Evolutionary conservation across 768 basidiomycete species (phyloP), one percentile per base, ranked within the genome.

Genomic region (Tricholoma terreum): DNA sequence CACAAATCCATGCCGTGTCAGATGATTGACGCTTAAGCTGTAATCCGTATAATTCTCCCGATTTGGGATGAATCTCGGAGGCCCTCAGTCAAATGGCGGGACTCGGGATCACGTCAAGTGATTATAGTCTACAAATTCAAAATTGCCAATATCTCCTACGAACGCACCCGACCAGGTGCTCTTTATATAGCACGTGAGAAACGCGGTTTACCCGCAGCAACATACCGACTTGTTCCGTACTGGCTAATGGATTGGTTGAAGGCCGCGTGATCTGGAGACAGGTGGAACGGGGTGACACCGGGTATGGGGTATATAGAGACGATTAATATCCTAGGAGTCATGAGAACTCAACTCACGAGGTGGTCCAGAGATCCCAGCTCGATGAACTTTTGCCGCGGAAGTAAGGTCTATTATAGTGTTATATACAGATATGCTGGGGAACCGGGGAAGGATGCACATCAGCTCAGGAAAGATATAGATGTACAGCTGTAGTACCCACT

Each of bases 21-120:
- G 56, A 61, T 57, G 59, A 58, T 49, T 50, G 33, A 30, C 21
- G 33, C 24, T 55, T 17, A 48, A n/a, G 42, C 6, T 27, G 24
- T 6, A 27, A n/a, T 6, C 24, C 6, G 38, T 33, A 56, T 56
- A 52, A 51, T 54, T 50, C 34, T 56, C 30, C 59, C 59, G 51
- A 50, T 55, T 45, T 38, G 27, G 55, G 58, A 59, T 55, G 24
- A 35, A 52, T 54, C 52, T 45, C 30, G 33, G 49, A 38, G n/a
- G n/a, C 43, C 36, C 42, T 34, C 54, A 43, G 58, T 53, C 36
- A 50, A 54, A 55, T 43, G 48, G 24, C 48, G 27, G 54, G 50
- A 52, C 14, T 54, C 36, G 51, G 52, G 14, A 57, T 9, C 27
- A 36, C 33, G 49, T 54, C 63, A 64, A 58, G 63, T 62, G 63